Conservation (phyloP, 2,329 filamentous ascomycete genomes). For the Mycosphaerella sp. region DNA sequence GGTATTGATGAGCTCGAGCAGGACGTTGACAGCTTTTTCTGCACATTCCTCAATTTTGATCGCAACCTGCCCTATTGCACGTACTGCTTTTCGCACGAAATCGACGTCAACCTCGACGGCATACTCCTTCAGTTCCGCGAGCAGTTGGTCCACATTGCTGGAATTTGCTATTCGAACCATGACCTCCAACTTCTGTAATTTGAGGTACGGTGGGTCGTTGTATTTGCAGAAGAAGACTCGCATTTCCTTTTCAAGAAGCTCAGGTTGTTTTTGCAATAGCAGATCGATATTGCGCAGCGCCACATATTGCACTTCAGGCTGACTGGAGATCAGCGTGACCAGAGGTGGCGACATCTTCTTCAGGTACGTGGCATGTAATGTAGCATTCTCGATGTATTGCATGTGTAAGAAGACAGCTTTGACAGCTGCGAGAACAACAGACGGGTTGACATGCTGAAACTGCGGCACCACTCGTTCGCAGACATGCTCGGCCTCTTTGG, state of each 20-base stretch:
- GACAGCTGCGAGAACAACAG: conserved; percentile 93
- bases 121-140: conserved; percentile 94
- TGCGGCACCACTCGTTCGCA: conserved; percentile 94
- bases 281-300: conserved; percentile 94
- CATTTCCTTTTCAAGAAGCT: conserved; percentile 94
- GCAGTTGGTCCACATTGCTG: conserved; percentile 87
- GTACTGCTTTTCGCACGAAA: conserved; percentile 88
- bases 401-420: conserved; percentile 98
- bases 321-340: conserved; percentile 90
- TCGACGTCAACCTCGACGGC: conserved; percentile 99
- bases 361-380: conserved; percentile 75
- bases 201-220: conserved; percentile 96
- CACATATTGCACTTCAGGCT: conserved; percentile 96
- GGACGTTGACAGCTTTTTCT: conserved; percentile 89
- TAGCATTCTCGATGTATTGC: conserved; percentile 65
- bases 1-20: conserved; percentile 89
- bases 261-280: conserved; percentile 88
- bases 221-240: conserved; percentile 99
- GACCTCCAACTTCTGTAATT: conserved; percentile 95
- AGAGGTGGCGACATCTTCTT: conserved; percentile 99
- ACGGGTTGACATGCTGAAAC: conserved; percentile 97
- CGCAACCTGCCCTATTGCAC: conserved; percentile 93
- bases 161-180: conserved; percentile 99
- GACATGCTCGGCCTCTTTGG: conserved; percentile 96
- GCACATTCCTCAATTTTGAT: conserved; percentile 97